phyloP scores from a whole-genome alignment of 2,329 filamentous ascomycete species.

The Neodidymelliopsis sp. region DNA sequence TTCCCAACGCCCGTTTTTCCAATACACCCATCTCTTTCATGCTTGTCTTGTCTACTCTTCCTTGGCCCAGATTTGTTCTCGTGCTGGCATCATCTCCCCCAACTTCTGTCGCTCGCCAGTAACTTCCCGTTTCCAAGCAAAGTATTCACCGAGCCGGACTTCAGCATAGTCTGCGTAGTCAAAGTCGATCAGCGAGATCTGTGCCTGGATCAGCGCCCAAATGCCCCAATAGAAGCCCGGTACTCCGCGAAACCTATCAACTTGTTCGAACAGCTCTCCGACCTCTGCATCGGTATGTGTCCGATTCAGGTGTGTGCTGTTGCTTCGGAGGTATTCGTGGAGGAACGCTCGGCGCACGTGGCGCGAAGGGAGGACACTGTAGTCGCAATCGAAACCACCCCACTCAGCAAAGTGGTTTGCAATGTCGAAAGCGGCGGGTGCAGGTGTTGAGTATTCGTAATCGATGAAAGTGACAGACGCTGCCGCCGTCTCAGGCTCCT shows the following conservation, averaged over 20 bases:
- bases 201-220: slow-evolving; percentile 94
- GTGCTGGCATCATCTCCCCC: slow-evolving; percentile 14
- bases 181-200: slow-evolving; percentile 94
- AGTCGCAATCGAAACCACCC: slow-evolving; percentile 96
- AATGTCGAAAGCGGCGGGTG: slow-evolving; percentile 93
- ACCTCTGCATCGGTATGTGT: slow-evolving; percentile 64
- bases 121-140: slow-evolving; percentile 74
- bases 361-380: slow-evolving; percentile 78
- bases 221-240: slow-evolving; percentile 93
- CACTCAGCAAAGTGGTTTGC: slow-evolving; percentile 99
- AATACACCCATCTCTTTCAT: not conserved
- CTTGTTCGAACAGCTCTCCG: slow-evolving; percentile 75
- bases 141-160: slow-evolving; percentile 86
- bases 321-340: slow-evolving; percentile 79
- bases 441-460: slow-evolving; percentile 96
- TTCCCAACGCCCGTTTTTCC: slow-evolving; percentile 10
- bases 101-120: slow-evolving; percentile 11
- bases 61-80: slow-evolving; percentile 16
- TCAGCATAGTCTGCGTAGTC: slow-evolving; percentile 95
- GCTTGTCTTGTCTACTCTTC: slow-evolving; percentile 3
- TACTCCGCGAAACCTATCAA: slow-evolving; percentile 86
- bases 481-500: slow-evolving; percentile 39
- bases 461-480: slow-evolving; percentile 76
- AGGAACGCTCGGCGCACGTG: slow-evolving; percentile 82
- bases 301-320: slow-evolving; percentile 56